Base-by-base conservation (phyloP, 148 eudicot genomes). In the Polygonum aviculare region DNA sequence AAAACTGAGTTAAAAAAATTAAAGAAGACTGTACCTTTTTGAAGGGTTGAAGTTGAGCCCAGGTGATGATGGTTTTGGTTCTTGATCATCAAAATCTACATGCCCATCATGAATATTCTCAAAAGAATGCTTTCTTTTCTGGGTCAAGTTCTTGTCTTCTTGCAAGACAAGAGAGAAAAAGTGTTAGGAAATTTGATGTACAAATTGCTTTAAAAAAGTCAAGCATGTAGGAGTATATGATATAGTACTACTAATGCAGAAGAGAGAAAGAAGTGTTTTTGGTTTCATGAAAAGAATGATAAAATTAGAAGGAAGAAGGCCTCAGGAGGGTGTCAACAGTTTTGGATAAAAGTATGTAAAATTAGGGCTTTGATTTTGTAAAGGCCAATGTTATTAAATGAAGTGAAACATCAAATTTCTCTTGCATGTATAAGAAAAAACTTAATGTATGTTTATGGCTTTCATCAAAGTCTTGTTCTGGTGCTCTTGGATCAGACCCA, bases 401-500 rank as follows among this genome's bases (percentile, higher is more conserved):
- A 72, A 45, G 7, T 72, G 75, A 44, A 44, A 10, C 75, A 44
- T 72, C 52, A 44, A 41, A 41, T 38, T 70, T 70, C 73, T 15
- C 48, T 70, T 4, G 26, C 73, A 38, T 38, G 73, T 38, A 41
- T 26, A 7, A 70, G n/a, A 26, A 26, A 26, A 26, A 26, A 70
- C 26, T 70, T 36, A 45, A 38, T 38, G 73, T 19, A 38, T 60
- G 69, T 35, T 67, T 67, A 67, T 67, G 44, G 72, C 72, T 67
- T 38, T 67, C 72, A 67, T 67, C 19, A 38, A 36, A 38, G 45
- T 38, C 45, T 67, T 15, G n/a, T 62, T 67, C n/a, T 67, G 72
- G 72, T 67, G 45, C 44, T 67, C 36, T 67, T 67, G 71, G 72
- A 16, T 67, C 72, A 67, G 72, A 38, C 72, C 72, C 72, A 67